These are phyloP conservation scores for Fusarium aywerte DNA, from an alignment of 2,329 filamentous ascomycete genomes.

Conservation along the genomic window DNA sequence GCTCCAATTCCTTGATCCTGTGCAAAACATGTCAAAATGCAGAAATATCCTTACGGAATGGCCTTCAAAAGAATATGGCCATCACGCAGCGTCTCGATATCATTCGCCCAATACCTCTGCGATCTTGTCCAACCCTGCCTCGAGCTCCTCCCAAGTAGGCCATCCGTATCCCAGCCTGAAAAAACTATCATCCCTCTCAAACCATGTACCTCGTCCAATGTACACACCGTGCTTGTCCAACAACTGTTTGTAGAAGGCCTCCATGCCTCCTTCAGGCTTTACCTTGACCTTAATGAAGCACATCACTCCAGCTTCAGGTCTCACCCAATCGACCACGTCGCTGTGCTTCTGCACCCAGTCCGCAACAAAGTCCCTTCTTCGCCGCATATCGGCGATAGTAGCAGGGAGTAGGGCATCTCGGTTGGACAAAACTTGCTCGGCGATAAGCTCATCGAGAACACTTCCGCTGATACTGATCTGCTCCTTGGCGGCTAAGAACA, in stretches of 20 bases:
- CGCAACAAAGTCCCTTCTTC: no score
- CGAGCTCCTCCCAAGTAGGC: not conserved
- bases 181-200: not conserved
- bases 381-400: no score
- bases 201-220: constrained; percentile 7
- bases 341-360: no score
- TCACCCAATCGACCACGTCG: no score
- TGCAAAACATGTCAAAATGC: no score
- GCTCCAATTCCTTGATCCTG: no score
- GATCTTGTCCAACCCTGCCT: not conserved
- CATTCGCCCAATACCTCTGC: no score
- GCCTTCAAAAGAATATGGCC: no score
- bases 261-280: not conserved
- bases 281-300: no score
- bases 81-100: not conserved
- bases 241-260: not conserved
- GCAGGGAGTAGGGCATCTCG: no score
- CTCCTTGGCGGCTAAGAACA: not conserved
- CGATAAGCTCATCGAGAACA: not conserved
- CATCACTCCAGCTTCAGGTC: no score
- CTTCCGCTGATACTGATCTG: constrained; percentile 5
- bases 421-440: not conserved
- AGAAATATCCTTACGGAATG: no score
- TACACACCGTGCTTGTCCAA: not conserved
- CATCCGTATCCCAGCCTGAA: constrained; percentile 1